Conservation (phyloP, 352 stramenopile species). For the Phytophthora tubulina region DNA sequence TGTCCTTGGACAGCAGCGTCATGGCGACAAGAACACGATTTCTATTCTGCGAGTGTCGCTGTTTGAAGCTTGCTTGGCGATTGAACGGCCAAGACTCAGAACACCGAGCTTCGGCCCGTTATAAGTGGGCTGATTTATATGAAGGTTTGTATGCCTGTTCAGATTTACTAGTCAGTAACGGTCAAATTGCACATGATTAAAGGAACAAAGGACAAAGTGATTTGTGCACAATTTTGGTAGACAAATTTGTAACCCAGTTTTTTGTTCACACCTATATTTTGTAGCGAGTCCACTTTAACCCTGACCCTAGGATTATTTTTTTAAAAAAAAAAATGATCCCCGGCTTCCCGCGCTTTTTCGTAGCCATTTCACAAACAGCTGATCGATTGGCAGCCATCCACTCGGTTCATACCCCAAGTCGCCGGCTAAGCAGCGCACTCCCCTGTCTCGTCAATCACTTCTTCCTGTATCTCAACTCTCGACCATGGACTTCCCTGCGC, state of each 20-base stretch:
- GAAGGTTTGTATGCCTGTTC: background rate
- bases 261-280: no score
- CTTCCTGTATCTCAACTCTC: background rate
- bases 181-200: constrained; percentile 12
- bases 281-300: no score
- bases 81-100: constrained; percentile 32
- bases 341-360: constrained; percentile 13
- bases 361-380: constrained; percentile 44
- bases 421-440: constrained; percentile 12
- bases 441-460: background rate
- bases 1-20: constrained; percentile 13
- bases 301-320: no score
- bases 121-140: constrained; percentile 1
- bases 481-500: constrained; percentile 76
- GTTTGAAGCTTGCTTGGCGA: constrained; percentile 16
- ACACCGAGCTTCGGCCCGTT: background rate
- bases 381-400: constrained; percentile 32
- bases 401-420: constrained; percentile 35
- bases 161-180: constrained; percentile 21
- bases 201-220: background rate
- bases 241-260: no score
- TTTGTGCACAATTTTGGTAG: no score
- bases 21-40: constrained; percentile 26
- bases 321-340: no score
- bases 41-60: constrained; percentile 15